Conservation (phyloP, 2,329 filamentous ascomycete genomes). For the Pseudogymnoascus sp. region DNA sequence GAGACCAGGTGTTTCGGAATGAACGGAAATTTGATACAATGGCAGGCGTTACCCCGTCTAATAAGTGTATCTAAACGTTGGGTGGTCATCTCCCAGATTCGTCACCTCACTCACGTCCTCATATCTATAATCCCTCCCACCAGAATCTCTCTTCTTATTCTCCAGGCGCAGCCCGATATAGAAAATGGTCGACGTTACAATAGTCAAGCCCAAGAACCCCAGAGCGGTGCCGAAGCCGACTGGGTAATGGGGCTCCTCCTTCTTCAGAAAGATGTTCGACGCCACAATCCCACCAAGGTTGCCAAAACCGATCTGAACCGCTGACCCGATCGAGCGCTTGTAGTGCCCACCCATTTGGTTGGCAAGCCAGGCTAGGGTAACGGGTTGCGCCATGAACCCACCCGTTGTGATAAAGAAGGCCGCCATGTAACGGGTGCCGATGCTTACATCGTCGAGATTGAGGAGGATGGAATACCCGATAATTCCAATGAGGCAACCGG, state of each 20-base stretch:
- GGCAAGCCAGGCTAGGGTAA: conserved; percentile 40
- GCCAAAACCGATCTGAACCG: conserved; percentile 42
- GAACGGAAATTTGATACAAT: not conserved
- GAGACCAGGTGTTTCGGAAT: not conserved
- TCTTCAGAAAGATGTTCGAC: conserved; percentile 30
- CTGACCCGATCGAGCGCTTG: conserved; percentile 43
- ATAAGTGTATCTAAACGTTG: conserved; percentile 37
- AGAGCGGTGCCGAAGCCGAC: conserved; percentile 12
- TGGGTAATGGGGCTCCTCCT: conserved; percentile 30
- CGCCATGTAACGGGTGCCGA: conserved; percentile 30
- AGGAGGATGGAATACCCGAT: conserved; percentile 32
- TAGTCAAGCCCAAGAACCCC: conserved; percentile 29
- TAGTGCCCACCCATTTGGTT: conserved; percentile 47
- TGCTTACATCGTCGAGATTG: conserved; percentile 39
- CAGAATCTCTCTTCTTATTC: conserved; percentile 39
- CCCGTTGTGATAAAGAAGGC: conserved; percentile 32
- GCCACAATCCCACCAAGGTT: conserved; percentile 37
- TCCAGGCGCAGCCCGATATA: conserved; percentile 35
- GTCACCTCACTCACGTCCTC: conserved; percentile 20
- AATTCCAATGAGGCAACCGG: conserved; percentile 24
- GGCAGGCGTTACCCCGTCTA: not conserved
- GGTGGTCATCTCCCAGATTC: conserved; percentile 46
- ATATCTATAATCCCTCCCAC: conserved; percentile 39
- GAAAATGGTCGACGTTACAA: conserved; percentile 30
- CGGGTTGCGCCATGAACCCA: conserved; percentile 30